Evolutionary conservation across 2,329 filamentous ascomycete genomes (phyloP).

Genomic region (Hortaea werneckii): DNA sequence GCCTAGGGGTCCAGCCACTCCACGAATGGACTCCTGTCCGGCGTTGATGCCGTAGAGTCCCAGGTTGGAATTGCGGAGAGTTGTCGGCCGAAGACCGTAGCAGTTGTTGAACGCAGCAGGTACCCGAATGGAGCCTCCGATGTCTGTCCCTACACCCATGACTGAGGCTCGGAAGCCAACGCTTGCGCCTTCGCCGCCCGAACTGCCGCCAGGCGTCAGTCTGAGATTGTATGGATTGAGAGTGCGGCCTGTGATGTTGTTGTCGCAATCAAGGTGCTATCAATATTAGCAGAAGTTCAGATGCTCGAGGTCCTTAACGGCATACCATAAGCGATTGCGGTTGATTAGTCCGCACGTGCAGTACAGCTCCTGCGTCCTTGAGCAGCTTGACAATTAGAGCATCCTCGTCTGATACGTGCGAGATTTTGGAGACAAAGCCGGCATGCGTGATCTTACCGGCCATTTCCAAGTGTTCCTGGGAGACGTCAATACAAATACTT

Average conservation of each 20-base stretch:
- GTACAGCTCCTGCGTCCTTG: slow-evolving; percentile 39
- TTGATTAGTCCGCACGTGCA: slow-evolving; percentile 44
- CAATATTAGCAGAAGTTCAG: no score
- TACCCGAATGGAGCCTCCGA: slow-evolving; percentile 40
- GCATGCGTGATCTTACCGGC: slow-evolving; percentile 40
- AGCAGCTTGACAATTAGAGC: slow-evolving; percentile 39
- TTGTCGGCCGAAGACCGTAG: slow-evolving; percentile 36
- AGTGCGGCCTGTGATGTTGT: slow-evolving; percentile 43
- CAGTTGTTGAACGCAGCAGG: slow-evolving; percentile 40
- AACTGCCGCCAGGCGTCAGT: slow-evolving; percentile 44
- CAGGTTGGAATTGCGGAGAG: slow-evolving; percentile 32
- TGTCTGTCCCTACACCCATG: slow-evolving; percentile 46
- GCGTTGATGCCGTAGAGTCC: slow-evolving; percentile 36
- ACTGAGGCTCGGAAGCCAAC: slow-evolving; percentile 42
- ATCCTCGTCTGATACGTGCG: slow-evolving; percentile 35
- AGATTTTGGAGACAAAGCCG: slow-evolving; percentile 42
- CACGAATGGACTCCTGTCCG: slow-evolving; percentile 37
- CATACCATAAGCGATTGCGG: slow-evolving; percentile 42
- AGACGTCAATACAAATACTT: no score
- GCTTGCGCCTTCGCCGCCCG: slow-evolving; percentile 48
- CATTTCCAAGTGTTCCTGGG: slow-evolving; percentile 40
- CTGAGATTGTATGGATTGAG: slow-evolving; percentile 45
- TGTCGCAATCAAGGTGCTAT: slow-evolving; percentile 39
- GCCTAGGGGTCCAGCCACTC: slow-evolving; percentile 45
- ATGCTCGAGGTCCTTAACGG: no score